Conservation (phyloP, 2,329 filamentous ascomycete species). For the Diaporthe sp. region DNA sequence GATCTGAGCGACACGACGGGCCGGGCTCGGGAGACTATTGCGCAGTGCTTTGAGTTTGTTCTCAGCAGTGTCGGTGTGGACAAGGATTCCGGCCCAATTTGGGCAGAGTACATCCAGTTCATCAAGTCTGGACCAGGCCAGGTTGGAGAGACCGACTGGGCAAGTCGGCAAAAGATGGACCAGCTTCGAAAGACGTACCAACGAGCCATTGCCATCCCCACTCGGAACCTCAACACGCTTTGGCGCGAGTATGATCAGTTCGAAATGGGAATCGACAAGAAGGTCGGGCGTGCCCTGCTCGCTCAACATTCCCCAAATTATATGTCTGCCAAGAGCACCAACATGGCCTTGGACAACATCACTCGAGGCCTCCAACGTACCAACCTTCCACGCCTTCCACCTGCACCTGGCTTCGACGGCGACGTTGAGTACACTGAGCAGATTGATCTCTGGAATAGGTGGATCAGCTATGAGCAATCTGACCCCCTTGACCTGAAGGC, state of each 20-base stretch:
- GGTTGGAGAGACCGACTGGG: slow-evolving; percentile 88
- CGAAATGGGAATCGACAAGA: slow-evolving; percentile 92
- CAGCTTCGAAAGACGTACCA: slow-evolving; percentile 92
- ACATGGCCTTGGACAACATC: slow-evolving; percentile 90
- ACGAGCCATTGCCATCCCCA: slow-evolving; percentile 87
- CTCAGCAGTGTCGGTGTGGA: slow-evolving; percentile 86
- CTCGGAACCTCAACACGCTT: slow-evolving; percentile 81
- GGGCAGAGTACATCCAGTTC: slow-evolving; percentile 96
- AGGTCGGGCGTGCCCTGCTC: slow-evolving; percentile 92
- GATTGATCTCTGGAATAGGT: slow-evolving; percentile 89
- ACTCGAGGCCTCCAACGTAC: slow-evolving; percentile 80
- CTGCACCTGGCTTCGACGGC: slow-evolving; percentile 86
- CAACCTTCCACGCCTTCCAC: slow-evolving; percentile 83
- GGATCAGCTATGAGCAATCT: slow-evolving; percentile 95
- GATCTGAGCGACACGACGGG: slow-evolving; percentile 86
- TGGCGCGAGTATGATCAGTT: slow-evolving; percentile 99
- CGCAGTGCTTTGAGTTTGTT: slow-evolving; percentile 91
- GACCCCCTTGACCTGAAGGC: slow-evolving; percentile 88
- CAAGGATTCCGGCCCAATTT: slow-evolving; percentile 87
- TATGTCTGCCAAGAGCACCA: slow-evolving; percentile 94
- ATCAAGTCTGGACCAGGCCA: slow-evolving; percentile 88
- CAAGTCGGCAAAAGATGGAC: slow-evolving; percentile 99
- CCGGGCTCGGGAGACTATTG: slow-evolving; percentile 81
- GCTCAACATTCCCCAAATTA: slow-evolving; percentile 93
- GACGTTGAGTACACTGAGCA: slow-evolving; percentile 86